Base-by-base conservation (phyloP, 768 basidiomycete species). In the Tulasnella sp. region DNA sequence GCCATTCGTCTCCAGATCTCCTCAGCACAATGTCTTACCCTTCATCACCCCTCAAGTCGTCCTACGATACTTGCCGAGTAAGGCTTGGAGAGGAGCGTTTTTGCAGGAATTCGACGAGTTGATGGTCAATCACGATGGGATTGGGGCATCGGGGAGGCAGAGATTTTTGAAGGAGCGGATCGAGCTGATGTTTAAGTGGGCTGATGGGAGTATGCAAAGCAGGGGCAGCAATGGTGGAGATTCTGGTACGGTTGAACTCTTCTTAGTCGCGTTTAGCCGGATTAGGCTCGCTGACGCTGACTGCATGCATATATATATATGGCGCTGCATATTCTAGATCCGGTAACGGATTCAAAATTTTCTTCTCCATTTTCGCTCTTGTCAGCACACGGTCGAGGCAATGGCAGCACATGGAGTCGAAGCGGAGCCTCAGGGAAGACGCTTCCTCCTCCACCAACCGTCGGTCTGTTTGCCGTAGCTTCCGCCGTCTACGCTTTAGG, bases 401-500 rank as follows among this genome's bases (percentile, higher is more conserved):
- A 13, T 7, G 29, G 61, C 11, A 10, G 29, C 10, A 29, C 5
- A 16, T 6, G 7, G 15, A 6, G 61, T 13, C 4, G 61, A 18
- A 40, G 13, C 1, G 32, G 61, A 67, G 3, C 29, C 5, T 35
- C 35, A 35, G 35, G 35, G 61, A 67, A 67, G 61, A 3, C 61
- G 13, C 16, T 51, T 11, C 70, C 71, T 18, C 77, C 77, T 13
- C 82, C 82, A 29, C 84, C 85, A 16, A 84, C 84, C 23, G 80
- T 86, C 70, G 88, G 80, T 83, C 88, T 92, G 81, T 92, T 92
- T 79, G 88, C 90, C 0, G 85, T 88, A 1, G 86, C 88, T 61
- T 88, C 88, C 72, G 89, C 89, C 0, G 86, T 88, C 2, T 86
- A 92, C 51, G 91, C 91, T 2, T 82, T 92, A 74, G 91, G 90